Percentiles rank a stretch among this genome's conserved stretches.
phyloP scores from a whole-genome alignment of 1,284 basidiomycete species.

The Boletellus deceptivus region DNA sequence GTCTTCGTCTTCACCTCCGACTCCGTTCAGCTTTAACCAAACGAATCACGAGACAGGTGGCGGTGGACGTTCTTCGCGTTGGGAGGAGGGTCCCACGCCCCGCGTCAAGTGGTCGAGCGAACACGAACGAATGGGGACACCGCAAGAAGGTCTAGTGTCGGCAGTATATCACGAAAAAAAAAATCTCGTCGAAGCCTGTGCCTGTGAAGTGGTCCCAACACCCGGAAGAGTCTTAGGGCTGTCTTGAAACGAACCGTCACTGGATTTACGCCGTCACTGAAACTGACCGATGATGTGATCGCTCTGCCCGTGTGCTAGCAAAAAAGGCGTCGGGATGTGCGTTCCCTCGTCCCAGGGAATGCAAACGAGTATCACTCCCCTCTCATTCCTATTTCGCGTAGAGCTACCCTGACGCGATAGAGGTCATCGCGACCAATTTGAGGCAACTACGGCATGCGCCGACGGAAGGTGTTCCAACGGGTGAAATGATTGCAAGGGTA shows the following conservation, averaged over 20 bases:
- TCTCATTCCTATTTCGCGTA: conserved; percentile 9
- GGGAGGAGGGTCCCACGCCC: background rate
- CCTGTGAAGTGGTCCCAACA: background rate
- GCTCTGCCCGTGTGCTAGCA: background rate
- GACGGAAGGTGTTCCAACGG: background rate
- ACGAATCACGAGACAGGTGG: background rate
- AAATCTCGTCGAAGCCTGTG: too few species aligned
- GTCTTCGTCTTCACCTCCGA: background rate
- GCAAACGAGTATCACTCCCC: conserved; percentile 3
- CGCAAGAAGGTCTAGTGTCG: background rate
- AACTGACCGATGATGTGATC: background rate
- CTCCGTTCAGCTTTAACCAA: background rate
- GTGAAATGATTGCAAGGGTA: background rate
- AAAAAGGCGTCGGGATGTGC: background rate
- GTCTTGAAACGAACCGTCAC: background rate
- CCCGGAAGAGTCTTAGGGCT: background rate
- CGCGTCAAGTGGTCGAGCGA: too few species aligned
- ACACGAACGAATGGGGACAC: too few species aligned
- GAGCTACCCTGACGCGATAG: background rate
- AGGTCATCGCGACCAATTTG: background rate
- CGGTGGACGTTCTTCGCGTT: background rate
- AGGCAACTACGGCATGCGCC: background rate
- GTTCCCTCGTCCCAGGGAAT: conserved; percentile 2
- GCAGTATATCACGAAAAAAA: background rate
- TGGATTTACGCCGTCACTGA: background rate